Percentiles rank a stretch among this genome's conserved stretches.
phyloP scores from a whole-genome alignment of 1,284 basidiomycete genomes.

The Tausonia pullulans region DNA sequence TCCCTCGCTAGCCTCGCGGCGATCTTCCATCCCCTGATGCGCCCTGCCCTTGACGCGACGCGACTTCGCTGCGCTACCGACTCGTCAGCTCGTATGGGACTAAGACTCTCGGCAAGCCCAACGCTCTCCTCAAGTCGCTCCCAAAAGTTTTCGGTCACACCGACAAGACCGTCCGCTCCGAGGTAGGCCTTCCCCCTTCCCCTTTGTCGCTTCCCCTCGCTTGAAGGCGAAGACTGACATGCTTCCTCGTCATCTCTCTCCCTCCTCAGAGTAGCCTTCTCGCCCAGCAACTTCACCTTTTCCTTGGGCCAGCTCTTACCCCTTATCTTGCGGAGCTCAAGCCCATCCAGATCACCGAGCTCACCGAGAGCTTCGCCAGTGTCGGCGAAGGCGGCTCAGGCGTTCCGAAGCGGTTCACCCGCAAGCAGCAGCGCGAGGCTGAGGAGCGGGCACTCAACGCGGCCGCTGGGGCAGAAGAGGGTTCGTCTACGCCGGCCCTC shows the following conservation, averaged over 20 bases:
- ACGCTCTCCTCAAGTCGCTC: constrained; percentile 67
- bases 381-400: constrained; percentile 70
- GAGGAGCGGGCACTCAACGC: constrained; percentile 18
- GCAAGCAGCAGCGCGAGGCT: constrained; percentile 61
- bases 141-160: constrained; percentile 91
- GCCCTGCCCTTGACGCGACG: not conserved
- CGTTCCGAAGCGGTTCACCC: constrained; percentile 68
- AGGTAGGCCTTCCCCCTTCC: constrained; percentile 32
- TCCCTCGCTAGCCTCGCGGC: no score
- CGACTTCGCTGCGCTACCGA: not conserved
- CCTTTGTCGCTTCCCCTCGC: not conserved
- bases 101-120: constrained; percentile 59
- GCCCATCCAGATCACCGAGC: constrained; percentile 94
- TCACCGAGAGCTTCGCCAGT: constrained; percentile 79
- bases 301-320: constrained; percentile 76
- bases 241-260: not conserved
- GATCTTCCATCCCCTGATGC: not conserved
- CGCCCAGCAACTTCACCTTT: constrained; percentile 69
- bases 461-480: constrained; percentile 29
- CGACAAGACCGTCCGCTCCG: constrained; percentile 91
- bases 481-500: not conserved
- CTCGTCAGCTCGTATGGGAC: constrained; percentile 63
- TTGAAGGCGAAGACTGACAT: not conserved
- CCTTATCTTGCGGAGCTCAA: constrained; percentile 86
- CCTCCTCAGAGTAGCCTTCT: constrained; percentile 51